These are phyloP conservation scores for Verbena officinalis DNA, from an alignment of 257 asterid genomes.

Conservation along the genomic window DNA sequence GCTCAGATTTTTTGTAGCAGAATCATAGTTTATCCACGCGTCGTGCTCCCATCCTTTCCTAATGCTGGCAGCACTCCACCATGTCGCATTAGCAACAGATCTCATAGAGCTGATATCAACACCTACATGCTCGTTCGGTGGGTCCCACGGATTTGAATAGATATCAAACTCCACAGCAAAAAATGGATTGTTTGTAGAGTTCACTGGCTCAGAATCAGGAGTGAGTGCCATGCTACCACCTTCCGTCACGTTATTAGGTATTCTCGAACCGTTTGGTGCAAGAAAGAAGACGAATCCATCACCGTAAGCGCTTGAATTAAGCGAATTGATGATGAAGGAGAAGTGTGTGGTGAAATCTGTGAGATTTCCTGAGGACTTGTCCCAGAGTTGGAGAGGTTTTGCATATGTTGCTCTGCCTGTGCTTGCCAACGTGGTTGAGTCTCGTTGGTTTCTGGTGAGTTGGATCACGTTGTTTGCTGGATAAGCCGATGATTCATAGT, in stretches of 20 bases:
- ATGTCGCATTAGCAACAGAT: neutral
- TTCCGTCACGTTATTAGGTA: neutral
- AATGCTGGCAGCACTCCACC: neutral
- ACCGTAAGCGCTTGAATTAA: neutral
- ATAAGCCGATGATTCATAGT: neutral
- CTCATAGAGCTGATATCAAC: no score
- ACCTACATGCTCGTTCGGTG: neutral
- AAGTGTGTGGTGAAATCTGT: neutral
- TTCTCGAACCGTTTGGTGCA: neutral
- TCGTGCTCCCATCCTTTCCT: neutral
- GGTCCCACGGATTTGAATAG: neutral
- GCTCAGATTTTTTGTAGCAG: neutral
- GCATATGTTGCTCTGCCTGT: neutral
- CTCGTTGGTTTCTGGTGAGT: neutral
- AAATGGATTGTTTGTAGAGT: neutral
- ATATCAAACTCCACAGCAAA: neutral
- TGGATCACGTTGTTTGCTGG: neutral
- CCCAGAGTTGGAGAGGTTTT: neutral
- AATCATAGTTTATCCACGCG: neutral
- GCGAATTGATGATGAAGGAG: neutral
- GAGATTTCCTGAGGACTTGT: neutral
- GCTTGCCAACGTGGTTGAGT: neutral
- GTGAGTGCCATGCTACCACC: neutral
- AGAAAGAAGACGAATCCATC: neutral
- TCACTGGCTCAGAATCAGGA: neutral